A percentile compares a stretch with the other conserved stretches of the same genome.
Conservation (phyloP, 805 yeast genomes). For the Kuraishia capsulata region DNA sequence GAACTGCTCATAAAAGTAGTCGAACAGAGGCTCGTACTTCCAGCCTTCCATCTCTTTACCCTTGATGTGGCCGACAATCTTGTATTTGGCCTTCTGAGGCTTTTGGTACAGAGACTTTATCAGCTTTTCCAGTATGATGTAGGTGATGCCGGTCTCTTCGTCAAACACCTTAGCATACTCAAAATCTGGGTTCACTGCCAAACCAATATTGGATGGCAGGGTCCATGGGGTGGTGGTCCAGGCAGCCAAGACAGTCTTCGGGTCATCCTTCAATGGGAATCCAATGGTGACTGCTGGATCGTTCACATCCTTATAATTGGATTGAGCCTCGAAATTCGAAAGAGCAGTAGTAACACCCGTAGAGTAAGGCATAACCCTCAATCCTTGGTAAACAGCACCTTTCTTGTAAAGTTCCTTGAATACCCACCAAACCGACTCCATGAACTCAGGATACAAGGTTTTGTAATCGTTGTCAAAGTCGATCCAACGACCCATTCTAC, state of each 20-base stretch:
- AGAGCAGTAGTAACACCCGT: slow-evolving; percentile 95
- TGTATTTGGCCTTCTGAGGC: slow-evolving; percentile 83
- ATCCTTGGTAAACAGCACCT: slow-evolving; percentile 87
- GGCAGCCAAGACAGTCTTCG: slow-evolving; percentile 78
- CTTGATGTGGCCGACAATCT: slow-evolving; percentile 67
- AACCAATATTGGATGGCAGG: slow-evolving; percentile 84
- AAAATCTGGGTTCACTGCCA: slow-evolving; percentile 84
- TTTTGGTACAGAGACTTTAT: slow-evolving; percentile 84
- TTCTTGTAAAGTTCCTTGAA: slow-evolving; percentile 82
- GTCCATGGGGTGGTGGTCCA: slow-evolving; percentile 99
- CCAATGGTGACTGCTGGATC: slow-evolving; percentile 96
- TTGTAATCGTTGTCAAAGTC: slow-evolving; percentile 98
- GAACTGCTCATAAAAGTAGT: slow-evolving; percentile 69
- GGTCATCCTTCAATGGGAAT: slow-evolving; percentile 74
- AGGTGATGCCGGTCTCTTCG: slow-evolving; percentile 75
- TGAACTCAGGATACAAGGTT: slow-evolving; percentile 88
- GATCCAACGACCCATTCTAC: slow-evolving; percentile 97
- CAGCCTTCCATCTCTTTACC: slow-evolving; percentile 77
- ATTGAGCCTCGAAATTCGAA: slow-evolving; percentile 97
- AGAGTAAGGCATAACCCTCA: slow-evolving; percentile 97
- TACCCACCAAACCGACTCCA: slow-evolving; percentile 99
- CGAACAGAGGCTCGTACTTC: slow-evolving; percentile 76
- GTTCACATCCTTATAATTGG: slow-evolving; percentile 91
- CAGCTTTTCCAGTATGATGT: slow-evolving; percentile 77
- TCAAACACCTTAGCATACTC: slow-evolving; percentile 91